Evolutionary conservation across 169 alveolate genomes (phyloP), one percentile per base, ranked within the genome.

Genomic region (Amoebophrya sp.): DNA sequence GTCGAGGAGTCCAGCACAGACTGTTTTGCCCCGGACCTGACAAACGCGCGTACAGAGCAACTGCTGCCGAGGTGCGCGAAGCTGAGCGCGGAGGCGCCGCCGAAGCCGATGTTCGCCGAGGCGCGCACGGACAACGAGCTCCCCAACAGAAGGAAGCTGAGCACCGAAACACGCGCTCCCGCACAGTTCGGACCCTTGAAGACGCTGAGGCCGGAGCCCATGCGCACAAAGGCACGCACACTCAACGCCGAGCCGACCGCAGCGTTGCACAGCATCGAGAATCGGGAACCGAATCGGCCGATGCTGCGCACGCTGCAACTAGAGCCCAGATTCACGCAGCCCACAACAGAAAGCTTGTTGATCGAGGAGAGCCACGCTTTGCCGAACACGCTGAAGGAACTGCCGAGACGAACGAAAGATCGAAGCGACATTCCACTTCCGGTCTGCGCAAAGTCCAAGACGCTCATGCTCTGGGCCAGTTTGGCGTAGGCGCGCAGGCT

Each of bases 1-100:
- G 77, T 18, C 40, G 91, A 38, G 36, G 39, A 40, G 18, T 89
- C 90, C 90, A 89, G 90, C n/a, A 33, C 90, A 14, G 90, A 89
- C 40, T 36, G 41, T 0, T 41, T 36, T n/a, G n/a, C n/a, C n/a
- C n/a, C n/a, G n/a, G n/a, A n/a, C n/a, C n/a, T n/a, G n/a, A n/a
- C n/a, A 34, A 89, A 89, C 26, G 65, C 41, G 24, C 91, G 47
- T 3, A 89, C 91, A 54, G 91, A 89, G 40, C 39, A 0, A 33
- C n/a, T n/a, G 65, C 65, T 38, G 26, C 91, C 91, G 91, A 89
- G 14, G 24, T 24, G 14, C n/a, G n/a, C n/a, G n/a, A n/a, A n/a
- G n/a, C n/a, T n/a, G n/a, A n/a, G n/a, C n/a, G n/a, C n/a, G n/a
- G n/a, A n/a, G n/a, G n/a, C n/a, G n/a, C n/a, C n/a, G 41, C 90